Evolutionary conservation across 2,329 filamentous ascomycete species (phyloP).

Genomic region (Xylaria sp.): DNA sequence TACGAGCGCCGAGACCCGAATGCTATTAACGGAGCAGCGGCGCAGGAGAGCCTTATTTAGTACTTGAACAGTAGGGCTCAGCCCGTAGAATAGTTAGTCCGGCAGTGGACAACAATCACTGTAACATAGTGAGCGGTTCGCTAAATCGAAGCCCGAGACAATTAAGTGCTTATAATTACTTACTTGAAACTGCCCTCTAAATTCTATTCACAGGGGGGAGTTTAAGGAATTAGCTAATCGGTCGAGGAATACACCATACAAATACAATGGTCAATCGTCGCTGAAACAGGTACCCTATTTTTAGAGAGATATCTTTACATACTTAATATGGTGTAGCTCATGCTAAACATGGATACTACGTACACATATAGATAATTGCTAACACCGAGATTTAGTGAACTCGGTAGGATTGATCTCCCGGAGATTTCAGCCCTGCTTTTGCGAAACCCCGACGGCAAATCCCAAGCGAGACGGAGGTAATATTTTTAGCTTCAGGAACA

Average conservation of each 20-base stretch:
- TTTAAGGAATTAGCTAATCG: neutral
- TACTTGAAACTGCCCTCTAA: neutral
- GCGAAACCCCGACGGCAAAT: neutral
- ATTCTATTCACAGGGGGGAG: neutral
- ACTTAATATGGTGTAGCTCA: neutral
- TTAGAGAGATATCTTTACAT: neutral
- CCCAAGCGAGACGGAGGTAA: neutral
- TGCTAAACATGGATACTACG: neutral
- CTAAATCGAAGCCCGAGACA: neutral
- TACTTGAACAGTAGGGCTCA: neutral
- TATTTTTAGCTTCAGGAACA: conserved; percentile 10
- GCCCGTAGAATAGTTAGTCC: neutral
- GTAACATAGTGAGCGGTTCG: neutral
- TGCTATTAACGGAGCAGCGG: neutral
- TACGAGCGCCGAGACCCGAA: conserved; percentile 7
- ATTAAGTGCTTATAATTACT: neutral
- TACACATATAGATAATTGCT: neutral
- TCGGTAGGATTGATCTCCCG: conserved; percentile 1
- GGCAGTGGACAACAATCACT: neutral
- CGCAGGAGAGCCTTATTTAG: neutral
- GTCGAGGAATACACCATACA: no score
- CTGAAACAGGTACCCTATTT: neutral
- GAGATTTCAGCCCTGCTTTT: conserved; percentile 2
- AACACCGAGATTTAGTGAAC: conserved; percentile 2
- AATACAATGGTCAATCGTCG: no score